Conservation (phyloP, 805 yeast species). For the Teunomyces funiuensis region DNA sequence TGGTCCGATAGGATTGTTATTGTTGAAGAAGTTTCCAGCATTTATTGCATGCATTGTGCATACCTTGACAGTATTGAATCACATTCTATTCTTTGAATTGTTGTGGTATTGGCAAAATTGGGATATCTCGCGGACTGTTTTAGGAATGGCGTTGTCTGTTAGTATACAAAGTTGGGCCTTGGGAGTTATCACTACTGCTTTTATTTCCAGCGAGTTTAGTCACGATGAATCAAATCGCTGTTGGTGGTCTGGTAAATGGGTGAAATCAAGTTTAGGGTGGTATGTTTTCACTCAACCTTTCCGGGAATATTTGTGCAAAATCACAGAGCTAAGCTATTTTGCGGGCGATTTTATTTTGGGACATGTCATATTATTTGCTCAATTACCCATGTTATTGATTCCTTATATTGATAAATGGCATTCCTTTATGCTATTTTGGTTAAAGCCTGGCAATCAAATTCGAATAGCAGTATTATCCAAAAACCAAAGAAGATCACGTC, state of each 20-base stretch:
- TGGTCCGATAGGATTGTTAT: slow-evolving; percentile 51
- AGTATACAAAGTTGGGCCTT: slow-evolving; percentile 59
- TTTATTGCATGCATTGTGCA: slow-evolving; percentile 59
- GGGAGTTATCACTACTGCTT: slow-evolving; percentile 46
- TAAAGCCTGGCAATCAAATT: slow-evolving; percentile 54
- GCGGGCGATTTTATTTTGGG: slow-evolving; percentile 62
- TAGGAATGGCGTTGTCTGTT: slow-evolving; percentile 60
- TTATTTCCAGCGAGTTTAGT: slow-evolving; percentile 62
- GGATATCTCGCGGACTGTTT: slow-evolving; percentile 56
- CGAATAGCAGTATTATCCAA: slow-evolving; percentile 47
- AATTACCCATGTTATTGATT: slow-evolving; percentile 58
- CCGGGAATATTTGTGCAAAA: slow-evolving; percentile 63
- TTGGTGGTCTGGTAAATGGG: slow-evolving; percentile 79
- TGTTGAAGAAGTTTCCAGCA: slow-evolving; percentile 48
- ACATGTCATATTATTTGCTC: slow-evolving; percentile 56
- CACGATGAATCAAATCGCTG: slow-evolving; percentile 62
- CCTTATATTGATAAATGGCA: slow-evolving; percentile 70
- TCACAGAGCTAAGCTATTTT: slow-evolving; percentile 65
- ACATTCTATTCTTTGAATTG: slow-evolving; percentile 57
- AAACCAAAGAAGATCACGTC: slow-evolving; percentile 41
- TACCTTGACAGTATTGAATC: slow-evolving; percentile 49
- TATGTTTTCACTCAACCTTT: slow-evolving; percentile 58
- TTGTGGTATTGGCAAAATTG: slow-evolving; percentile 70
- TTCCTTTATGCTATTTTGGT: slow-evolving; percentile 66
- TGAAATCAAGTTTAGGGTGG: slow-evolving; percentile 62